These are phyloP conservation scores for Exophiala aquamarina DNA, from an alignment of 2,329 filamentous ascomycete species.

Conservation along the genomic window DNA sequence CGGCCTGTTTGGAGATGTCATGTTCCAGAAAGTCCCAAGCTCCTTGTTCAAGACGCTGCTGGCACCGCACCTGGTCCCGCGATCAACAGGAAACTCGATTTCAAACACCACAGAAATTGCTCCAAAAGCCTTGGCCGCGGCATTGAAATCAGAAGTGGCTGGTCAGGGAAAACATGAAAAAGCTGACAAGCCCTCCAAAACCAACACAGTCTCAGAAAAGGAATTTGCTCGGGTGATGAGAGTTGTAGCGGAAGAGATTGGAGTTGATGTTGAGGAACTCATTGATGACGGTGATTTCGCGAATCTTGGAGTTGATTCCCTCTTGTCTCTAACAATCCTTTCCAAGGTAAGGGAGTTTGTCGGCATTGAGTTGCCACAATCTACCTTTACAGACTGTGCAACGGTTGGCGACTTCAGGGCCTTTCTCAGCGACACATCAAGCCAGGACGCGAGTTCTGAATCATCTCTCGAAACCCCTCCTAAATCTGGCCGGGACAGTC, in stretches of 20 bases:
- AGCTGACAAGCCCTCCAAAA: not conserved
- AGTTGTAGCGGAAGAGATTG: conserved; percentile 33
- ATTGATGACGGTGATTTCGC: conserved; percentile 30
- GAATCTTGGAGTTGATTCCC: conserved; percentile 37
- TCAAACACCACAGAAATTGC: too few species aligned
- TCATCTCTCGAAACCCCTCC: conserved; percentile 3
- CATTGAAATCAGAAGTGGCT: conserved; percentile 39
- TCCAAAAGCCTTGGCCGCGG: conserved; percentile 35
- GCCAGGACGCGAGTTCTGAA: conserved; percentile 30
- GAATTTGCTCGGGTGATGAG: conserved; percentile 22
- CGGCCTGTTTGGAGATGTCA: conserved; percentile 49
- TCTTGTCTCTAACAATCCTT: conserved; percentile 37
- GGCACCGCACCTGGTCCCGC: not conserved
- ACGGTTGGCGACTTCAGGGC: conserved; percentile 58
- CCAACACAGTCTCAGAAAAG: not conserved
- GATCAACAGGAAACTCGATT: too few species aligned
- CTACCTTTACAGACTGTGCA: conserved; percentile 55
- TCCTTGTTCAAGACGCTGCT: conserved; percentile 2
- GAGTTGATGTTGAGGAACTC: conserved; percentile 28
- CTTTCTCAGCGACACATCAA: conserved; percentile 38
- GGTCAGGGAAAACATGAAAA: not conserved
- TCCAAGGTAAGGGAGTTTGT: conserved; percentile 36
- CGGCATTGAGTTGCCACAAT: conserved; percentile 28
- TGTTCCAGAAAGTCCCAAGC: conserved; percentile 22
- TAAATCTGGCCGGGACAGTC: conserved; percentile 8